Conservation (phyloP, 176 grass and related monocot genomes). For the Musa itinerans region DNA sequence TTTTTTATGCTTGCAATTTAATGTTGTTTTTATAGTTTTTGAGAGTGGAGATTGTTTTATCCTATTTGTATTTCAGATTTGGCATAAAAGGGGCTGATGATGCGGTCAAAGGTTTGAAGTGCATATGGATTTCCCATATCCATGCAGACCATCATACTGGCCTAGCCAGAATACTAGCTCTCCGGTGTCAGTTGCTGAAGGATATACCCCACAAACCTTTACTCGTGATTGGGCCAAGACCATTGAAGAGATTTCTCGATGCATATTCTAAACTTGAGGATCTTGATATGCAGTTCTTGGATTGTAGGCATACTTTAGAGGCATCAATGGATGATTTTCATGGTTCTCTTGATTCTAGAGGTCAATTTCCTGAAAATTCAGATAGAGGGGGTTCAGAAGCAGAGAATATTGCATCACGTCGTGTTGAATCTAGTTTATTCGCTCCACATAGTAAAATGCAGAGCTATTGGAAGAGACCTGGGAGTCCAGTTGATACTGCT, state of each 20-base stretch:
- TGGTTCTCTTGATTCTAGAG: constrained; percentile 10
- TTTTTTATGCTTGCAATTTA: not conserved
- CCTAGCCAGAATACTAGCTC: constrained; percentile 75
- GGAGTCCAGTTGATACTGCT: constrained; percentile 40
- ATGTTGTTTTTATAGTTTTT: constrained; percentile 1
- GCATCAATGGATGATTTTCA: constrained; percentile 33
- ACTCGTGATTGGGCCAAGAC: constrained; percentile 87
- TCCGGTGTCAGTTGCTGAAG: constrained; percentile 54
- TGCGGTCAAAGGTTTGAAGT: constrained; percentile 53
- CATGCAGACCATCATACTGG: constrained; percentile 96
- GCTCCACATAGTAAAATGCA: constrained; percentile 76
- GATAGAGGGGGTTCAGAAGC: not conserved
- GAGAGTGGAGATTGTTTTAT: not conserved
- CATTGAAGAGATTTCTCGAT: constrained; percentile 85
- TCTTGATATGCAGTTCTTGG: constrained; percentile 90
- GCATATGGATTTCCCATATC: constrained; percentile 97
- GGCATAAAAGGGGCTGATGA: constrained; percentile 78
- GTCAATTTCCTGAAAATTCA: not conserved
- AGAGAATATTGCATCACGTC: constrained; percentile 15
- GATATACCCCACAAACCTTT: constrained; percentile 50
- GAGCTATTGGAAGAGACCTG: constrained; percentile 60
- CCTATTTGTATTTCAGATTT: constrained; percentile 36
- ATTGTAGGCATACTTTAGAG: constrained; percentile 86
- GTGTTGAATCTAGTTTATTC: constrained; percentile 48
- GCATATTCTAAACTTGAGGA: constrained; percentile 88